These are phyloP conservation scores for Lodderomyces orthopsilosis DNA, from an alignment of 1,139 yeast genomes.

Conservation along the genomic window DNA sequence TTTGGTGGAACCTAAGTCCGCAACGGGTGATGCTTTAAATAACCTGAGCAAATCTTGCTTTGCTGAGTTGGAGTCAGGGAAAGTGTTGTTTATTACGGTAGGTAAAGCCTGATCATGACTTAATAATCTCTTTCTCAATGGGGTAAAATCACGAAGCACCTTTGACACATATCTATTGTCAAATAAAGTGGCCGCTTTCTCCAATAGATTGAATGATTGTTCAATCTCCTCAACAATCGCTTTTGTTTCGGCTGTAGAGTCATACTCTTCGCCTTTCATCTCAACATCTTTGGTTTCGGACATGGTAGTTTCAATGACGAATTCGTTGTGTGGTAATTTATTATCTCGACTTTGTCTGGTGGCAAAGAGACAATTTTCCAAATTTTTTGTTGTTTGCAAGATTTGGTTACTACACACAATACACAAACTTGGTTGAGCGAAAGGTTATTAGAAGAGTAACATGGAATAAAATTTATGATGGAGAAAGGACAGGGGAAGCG, in stretches of 20 bases:
- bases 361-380: conserved; percentile 1
- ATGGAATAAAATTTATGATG: too few species aligned
- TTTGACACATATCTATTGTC: conserved; percentile 88
- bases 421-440: too few species aligned
- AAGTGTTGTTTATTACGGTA: conserved; percentile 50
- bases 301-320: not conserved
- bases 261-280: conserved; percentile 26
- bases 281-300: conserved; percentile 21
- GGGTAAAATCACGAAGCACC: conserved; percentile 79
- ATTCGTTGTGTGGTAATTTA: not conserved
- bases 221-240: conserved; percentile 44
- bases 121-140: conserved; percentile 63
- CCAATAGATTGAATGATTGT: conserved; percentile 52
- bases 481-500: too few species aligned
- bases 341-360: not conserved
- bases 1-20: conserved; percentile 13
- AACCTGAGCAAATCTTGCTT: conserved; percentile 43
- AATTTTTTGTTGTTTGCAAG: not conserved
- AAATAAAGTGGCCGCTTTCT: conserved; percentile 69
- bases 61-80: conserved; percentile 33
- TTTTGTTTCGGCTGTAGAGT: conserved; percentile 6
- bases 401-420: not conserved
- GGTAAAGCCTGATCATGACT: conserved; percentile 48
- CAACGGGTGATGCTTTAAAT: conserved; percentile 17
- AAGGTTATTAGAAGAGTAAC: too few species aligned